Evolutionary conservation across 2,329 filamentous ascomycete genomes (phyloP), one percentile per base, ranked within the genome.

Genomic region (Chrysosphaeria jannelii): DNA sequence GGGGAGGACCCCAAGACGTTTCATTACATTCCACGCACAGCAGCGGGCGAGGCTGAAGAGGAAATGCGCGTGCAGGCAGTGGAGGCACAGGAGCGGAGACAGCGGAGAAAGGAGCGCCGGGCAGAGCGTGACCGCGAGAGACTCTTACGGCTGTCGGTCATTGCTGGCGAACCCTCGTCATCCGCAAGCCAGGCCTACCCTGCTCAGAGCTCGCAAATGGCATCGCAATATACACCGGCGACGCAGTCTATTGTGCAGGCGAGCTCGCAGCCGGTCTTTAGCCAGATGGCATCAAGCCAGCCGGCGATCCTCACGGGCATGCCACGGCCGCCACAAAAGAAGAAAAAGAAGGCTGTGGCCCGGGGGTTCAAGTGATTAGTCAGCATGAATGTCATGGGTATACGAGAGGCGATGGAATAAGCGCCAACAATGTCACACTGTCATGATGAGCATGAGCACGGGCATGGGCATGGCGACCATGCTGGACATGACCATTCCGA

Each of bases 401-500:
- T n/a, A n/a, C n/a, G n/a, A n/a, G n/a, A n/a, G n/a, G n/a, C n/a
- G n/a, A n/a, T n/a, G n/a, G n/a, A n/a, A n/a, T n/a, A n/a, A n/a
- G n/a, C n/a, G n/a, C n/a, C n/a, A n/a, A n/a, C n/a, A n/a, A n/a
- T n/a, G n/a, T n/a, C n/a, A n/a, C 44, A 45, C 39, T 43, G 27
- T 16, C 22, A 28, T 22, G 29, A 21, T 15, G 22, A 28, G 14
- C 15, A 22, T 19, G 23, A 26, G 24, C 26, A 29, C 21, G 28
- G 18, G 19, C 27, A 50, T 31, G 46, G 50, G 32, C 54, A 61
- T 33, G 52, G 50, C 34, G 50, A 53, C 30, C 46, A 54, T 35
- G 50, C 54, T 30, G 46, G 55, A 28, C 78, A 91, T 42, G 78
- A 90, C 43, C 81, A 91, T 47, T 68, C 61, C 22, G 74, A 93